Base-by-base conservation (phyloP, 345 rosid genomes). In the Cardamine occulta region DNA sequence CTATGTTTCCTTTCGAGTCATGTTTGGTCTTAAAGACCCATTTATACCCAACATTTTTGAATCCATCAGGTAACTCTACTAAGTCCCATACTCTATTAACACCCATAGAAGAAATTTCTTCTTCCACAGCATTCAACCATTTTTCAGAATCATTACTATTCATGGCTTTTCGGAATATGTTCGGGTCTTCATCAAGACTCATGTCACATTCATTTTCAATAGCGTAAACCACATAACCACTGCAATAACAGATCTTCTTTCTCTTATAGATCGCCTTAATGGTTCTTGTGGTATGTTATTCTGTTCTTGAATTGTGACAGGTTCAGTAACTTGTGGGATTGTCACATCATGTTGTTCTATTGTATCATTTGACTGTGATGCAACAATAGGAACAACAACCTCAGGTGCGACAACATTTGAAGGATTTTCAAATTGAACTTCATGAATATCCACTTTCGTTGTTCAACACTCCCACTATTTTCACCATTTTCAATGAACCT, bases 141-240 rank as follows among this genome's bases (percentile, higher is more conserved):
- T 18, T 66, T 48, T 48, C 44, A 48, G 28, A 66, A 66, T 66
- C 5, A 2, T 17, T 11, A 31, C 57, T 66, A 10, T 66, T 56
- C 55, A 66, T 66, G 57, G 44, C 11, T n/a, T 66, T 66, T 12
- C 5, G 8, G 60, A 66, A 51, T 66, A 47, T 9, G 12, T 0
- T 32, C 47, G 47, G 19, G 13, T 66, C 47, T 7, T 18, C 47
- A 21, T 66, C 21, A 19, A 51, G 3, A 5, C 47, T 66, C 12
- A 49, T 19, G 2, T 51, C 71, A 35, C 32, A 66, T 49, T 49
- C 57, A 66, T 17, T 48, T 49, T 49, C 45, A 48, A 48, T 12
- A 34, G 7, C 7, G 4, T 48, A 66, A 49, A 49, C 32, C 40
- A 54, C 62, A 35, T 39, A 53, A 0, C 40, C 63, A 68, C 1